Percentiles rank a stretch among this genome's conserved stretches.
Conservation (phyloP, 1,284 basidiomycete genomes). For the Taiwanofungus camphoratus region DNA sequence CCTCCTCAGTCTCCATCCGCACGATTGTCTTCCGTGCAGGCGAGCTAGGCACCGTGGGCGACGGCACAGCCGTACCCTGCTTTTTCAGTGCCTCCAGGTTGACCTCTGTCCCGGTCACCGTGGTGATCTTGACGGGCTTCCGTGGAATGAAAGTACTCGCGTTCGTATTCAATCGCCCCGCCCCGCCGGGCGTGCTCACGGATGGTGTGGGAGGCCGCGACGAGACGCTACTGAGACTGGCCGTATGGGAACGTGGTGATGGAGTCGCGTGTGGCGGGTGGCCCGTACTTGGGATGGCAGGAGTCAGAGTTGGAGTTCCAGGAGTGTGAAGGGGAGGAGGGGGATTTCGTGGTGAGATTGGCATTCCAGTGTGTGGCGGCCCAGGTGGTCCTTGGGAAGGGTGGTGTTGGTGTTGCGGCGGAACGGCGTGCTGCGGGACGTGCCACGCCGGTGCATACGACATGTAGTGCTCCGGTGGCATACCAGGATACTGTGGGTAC, state of each 20-base stretch:
- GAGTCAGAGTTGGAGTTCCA: conserved; percentile 58
- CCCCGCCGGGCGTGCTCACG: conserved; percentile 34
- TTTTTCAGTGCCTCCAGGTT: conserved; percentile 49
- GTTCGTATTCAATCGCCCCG: conserved; percentile 47
- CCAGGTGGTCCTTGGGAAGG: conserved; percentile 33
- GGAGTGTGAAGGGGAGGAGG: conserved; percentile 51
- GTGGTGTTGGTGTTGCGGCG: conserved; percentile 26
- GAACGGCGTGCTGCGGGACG: conserved; percentile 37
- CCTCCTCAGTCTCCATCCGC: conserved; percentile 43
- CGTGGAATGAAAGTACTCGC: conserved; percentile 62
- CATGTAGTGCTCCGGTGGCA: conserved; percentile 30
- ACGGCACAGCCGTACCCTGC: conserved; percentile 29
- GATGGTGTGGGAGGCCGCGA: conserved; percentile 69
- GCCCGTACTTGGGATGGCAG: conserved; percentile 43
- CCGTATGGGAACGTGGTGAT: conserved; percentile 42
- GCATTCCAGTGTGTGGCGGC: conserved; percentile 38
- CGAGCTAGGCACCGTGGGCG: conserved; percentile 37
- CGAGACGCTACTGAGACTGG: conserved; percentile 42
- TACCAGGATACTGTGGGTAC: conserved; percentile 22
- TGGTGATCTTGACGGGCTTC: conserved; percentile 44
- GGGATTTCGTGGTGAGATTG: conserved; percentile 61
- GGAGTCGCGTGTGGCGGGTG: conserved; percentile 48
- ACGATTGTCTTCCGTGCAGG: conserved; percentile 31
- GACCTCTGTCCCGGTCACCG: conserved; percentile 53
- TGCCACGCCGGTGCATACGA: conserved; percentile 27